A percentile compares a stretch with the other conserved stretches of the same genome.
These are phyloP conservation scores for Kalmusia sp. DNA, from an alignment of 2,329 filamentous ascomycete species.

Conservation along the genomic window DNA sequence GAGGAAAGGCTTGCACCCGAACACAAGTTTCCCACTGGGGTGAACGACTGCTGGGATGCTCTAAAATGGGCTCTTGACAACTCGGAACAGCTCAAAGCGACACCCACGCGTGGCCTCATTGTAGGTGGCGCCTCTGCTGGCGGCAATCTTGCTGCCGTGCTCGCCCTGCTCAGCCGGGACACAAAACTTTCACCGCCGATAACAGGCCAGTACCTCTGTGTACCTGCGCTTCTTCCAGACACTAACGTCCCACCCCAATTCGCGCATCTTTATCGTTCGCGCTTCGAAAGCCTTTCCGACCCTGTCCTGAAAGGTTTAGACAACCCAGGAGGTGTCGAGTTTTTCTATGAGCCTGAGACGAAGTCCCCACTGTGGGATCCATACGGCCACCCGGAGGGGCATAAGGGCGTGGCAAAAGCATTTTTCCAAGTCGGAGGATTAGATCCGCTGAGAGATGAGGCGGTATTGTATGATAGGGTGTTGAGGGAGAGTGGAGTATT, in stretches of 20 bases:
- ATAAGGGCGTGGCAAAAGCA: slow-evolving; percentile 51
- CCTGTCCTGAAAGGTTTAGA: slow-evolving; percentile 30
- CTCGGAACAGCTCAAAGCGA: slow-evolving; percentile 42
- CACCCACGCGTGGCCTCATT: slow-evolving; percentile 56
- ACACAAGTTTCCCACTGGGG: slow-evolving; percentile 56
- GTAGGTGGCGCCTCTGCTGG: slow-evolving; percentile 60
- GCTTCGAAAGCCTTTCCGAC: slow-evolving; percentile 32
- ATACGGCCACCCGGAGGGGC: slow-evolving; percentile 41
- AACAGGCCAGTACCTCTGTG: slow-evolving; percentile 56
- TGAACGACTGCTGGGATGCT: slow-evolving; percentile 58
- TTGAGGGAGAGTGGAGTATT: slow-evolving; percentile 46
- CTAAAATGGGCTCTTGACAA: slow-evolving; percentile 50
- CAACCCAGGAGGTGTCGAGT: slow-evolving; percentile 18
- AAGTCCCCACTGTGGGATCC: slow-evolving; percentile 40
- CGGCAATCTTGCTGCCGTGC: slow-evolving; percentile 59
- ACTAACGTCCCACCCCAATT: slow-evolving; percentile 51
- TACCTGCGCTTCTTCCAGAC: slow-evolving; percentile 53
- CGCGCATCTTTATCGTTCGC: slow-evolving; percentile 49
- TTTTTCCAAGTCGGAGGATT: slow-evolving; percentile 58
- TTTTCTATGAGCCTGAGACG: slow-evolving; percentile 34
- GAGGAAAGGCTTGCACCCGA: slow-evolving; percentile 56
- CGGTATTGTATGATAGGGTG: slow-evolving; percentile 54
- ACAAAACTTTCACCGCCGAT: slow-evolving; percentile 50
- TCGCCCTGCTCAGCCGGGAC: slow-evolving; percentile 54
- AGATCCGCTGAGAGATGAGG: slow-evolving; percentile 59